Evolutionary conservation across 805 yeast genomes (phyloP), one percentile per base, ranked within the genome.

Genomic region (Zygosaccharomyces gambellarensis): DNA sequence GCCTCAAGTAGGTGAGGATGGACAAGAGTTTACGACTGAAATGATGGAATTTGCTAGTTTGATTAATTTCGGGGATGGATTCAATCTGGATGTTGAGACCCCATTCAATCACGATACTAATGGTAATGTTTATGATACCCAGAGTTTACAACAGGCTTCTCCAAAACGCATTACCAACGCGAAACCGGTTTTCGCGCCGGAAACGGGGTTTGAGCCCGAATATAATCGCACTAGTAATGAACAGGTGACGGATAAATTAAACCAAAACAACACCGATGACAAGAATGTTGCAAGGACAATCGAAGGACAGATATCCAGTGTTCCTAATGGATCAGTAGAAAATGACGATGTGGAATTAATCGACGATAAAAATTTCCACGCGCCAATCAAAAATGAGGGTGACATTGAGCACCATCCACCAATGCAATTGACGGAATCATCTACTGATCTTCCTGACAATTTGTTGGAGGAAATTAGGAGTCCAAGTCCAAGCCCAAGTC

Each of bases 21-120:
- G 64, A 21, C 64, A 60, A 3, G 74, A 71, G 22, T 63, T 70
- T 32, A 64, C 71, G 51, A 65, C 69, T 0, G 75, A 73, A 41
- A 68, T 75, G 12, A 64, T 71, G 63, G 78, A 74, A 52, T 75
- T 74, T 55, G 75, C 76, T 5, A 74, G 70, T 40, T 67, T 71
- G 45, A 73, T 75, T 25, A 71, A 74, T 54, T 75, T 75, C 56
- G 79, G 77, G 4, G 77, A 69, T 22, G 75, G 68, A 29, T 50
- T 73, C 21, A 67, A 71, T 23, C 50, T 72, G 27, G 68, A 65
- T 42, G 52, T 71, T 21, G 71, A 69, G 9, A 14, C 19, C 3
- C 45, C 38, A 34, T 21, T 21, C 22, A 17, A 34, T 10, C 22
- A 34, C 5, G 4, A 34, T 21, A 10, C 38, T 17, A 34, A 34